phyloP scores from a whole-genome alignment of 306 rosid genomes.

The Dryas drummondii region DNA sequence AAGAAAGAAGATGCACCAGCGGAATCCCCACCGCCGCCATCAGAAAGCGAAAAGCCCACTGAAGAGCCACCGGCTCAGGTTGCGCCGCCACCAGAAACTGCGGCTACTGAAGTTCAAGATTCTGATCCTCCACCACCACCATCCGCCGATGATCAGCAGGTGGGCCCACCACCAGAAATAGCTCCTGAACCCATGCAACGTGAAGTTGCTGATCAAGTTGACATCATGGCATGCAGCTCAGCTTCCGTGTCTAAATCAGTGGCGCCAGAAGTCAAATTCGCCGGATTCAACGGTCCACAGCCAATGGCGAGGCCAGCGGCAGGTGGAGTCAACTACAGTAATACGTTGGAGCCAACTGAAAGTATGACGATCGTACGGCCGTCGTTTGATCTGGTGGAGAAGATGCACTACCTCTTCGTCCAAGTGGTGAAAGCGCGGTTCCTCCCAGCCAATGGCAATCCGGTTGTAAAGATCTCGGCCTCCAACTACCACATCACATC shows the following conservation, averaged over 20 bases:
- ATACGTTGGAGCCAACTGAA: slow-evolving; percentile 37
- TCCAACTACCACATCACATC: slow-evolving; percentile 48
- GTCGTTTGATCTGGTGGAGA: slow-evolving; percentile 82
- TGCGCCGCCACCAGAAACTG: not conserved
- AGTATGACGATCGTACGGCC: slow-evolving; percentile 49
- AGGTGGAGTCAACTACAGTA: slow-evolving; percentile 14
- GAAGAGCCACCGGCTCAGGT: not conserved
- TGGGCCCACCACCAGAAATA: slow-evolving; percentile 1
- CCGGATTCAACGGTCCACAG: slow-evolving; percentile 43
- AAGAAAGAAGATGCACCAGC: not conserved
- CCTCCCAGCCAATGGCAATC: slow-evolving; percentile 52
- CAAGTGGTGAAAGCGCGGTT: slow-evolving; percentile 68
- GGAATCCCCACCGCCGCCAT: not conserved
- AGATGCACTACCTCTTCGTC: slow-evolving; percentile 86
- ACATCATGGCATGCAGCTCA: slow-evolving; percentile 12
- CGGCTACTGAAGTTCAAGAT: not conserved
- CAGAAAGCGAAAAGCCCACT: not conserved
- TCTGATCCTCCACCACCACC: slow-evolving; percentile 2
- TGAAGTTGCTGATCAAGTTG: not conserved
- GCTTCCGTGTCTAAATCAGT: slow-evolving; percentile 27
- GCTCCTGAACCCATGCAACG: slow-evolving; percentile 4
- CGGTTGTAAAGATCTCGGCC: slow-evolving; percentile 53
- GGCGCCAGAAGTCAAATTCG: slow-evolving; percentile 38
- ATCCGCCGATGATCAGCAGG: not conserved
- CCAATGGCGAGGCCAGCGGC: slow-evolving; percentile 35